phyloP scores from a whole-genome alignment of 2,329 filamentous ascomycete genomes.

The Trichothecium sympodiale region DNA sequence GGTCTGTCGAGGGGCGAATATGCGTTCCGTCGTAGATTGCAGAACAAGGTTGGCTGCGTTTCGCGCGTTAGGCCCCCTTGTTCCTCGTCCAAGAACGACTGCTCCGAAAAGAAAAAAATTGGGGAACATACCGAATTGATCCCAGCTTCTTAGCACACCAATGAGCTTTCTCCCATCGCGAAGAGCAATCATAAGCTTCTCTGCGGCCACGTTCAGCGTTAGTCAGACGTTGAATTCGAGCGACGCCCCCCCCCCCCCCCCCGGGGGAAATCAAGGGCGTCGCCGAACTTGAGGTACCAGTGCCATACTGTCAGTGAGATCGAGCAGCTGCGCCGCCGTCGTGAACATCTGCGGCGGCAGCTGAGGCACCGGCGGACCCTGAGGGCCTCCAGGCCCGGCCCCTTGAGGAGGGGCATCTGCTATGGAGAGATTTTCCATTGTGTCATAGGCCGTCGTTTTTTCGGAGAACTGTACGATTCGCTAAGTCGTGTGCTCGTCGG shows the following conservation, averaged over 20 bases:
- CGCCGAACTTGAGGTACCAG: no score
- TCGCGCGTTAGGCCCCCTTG: background rate
- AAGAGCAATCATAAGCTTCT: conserved; percentile 87
- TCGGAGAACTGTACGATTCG: no score
- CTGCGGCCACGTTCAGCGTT: conserved; percentile 34
- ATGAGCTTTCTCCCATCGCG: conserved; percentile 91
- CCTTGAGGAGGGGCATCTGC: conserved; percentile 28
- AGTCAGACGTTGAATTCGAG: conserved; percentile 5
- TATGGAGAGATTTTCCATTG: conserved; percentile 44
- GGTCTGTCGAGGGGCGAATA: conserved; percentile 52
- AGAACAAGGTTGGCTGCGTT: conserved; percentile 79
- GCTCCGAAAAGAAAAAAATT: no score
- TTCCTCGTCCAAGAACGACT: background rate
- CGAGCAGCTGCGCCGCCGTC: conserved; percentile 87
- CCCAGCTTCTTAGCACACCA: conserved; percentile 88
- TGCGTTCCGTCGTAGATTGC: conserved; percentile 81
- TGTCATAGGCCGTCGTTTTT: background rate
- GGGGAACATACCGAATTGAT: conserved; percentile 83
- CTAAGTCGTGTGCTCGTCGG: no score
- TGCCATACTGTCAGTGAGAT: conserved; percentile 85
- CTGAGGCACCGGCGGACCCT: conserved; percentile 44
- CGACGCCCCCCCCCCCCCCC: no score
- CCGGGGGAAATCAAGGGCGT: no score
- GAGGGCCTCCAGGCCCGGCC: conserved; percentile 10
- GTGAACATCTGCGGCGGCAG: conserved; percentile 96